A percentile compares a stretch with the other conserved stretches of the same genome.
phyloP scores from a whole-genome alignment of 345 rosid species.

The Bruguiera sexangula region DNA sequence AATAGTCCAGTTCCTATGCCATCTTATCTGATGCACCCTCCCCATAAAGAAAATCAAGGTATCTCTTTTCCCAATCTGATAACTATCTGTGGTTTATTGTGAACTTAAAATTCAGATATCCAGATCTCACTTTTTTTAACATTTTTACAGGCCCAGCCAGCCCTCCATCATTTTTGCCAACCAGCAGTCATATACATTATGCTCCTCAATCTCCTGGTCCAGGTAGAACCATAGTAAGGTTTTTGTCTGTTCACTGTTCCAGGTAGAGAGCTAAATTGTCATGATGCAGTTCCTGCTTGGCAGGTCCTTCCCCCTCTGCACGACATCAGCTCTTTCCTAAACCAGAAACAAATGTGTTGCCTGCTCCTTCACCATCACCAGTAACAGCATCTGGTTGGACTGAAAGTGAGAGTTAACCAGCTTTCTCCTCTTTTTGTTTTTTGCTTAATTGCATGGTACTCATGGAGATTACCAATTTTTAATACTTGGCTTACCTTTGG shows the following conservation, averaged over 20 bases:
- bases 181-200: constrained; percentile 30
- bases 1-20: constrained; percentile 41
- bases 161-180: constrained; percentile 40
- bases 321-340: constrained; percentile 32
- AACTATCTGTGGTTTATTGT: not conserved
- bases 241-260: constrained; percentile 5
- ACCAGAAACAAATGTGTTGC: constrained; percentile 31
- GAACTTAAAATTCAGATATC: not conserved
- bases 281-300: constrained; percentile 10
- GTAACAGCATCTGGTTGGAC: constrained; percentile 34
- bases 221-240: constrained; percentile 34
- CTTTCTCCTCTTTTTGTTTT: not conserved
- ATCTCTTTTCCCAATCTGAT: constrained; percentile 1
- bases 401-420: constrained; percentile 36
- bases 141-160: constrained; percentile 37
- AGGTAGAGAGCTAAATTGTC: constrained; percentile 5
- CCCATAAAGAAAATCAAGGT: constrained; percentile 45
- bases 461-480: not conserved
- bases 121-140: constrained; percentile 19
- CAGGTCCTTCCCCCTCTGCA: constrained; percentile 41
- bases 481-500: constrained; percentile 27
- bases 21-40: constrained; percentile 43
- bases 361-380: constrained; percentile 61
- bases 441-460: not conserved
- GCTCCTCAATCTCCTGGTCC: constrained; percentile 46